Conservation (phyloP, 1,284 basidiomycete genomes). For the Lentinula novae-zelandiae region DNA sequence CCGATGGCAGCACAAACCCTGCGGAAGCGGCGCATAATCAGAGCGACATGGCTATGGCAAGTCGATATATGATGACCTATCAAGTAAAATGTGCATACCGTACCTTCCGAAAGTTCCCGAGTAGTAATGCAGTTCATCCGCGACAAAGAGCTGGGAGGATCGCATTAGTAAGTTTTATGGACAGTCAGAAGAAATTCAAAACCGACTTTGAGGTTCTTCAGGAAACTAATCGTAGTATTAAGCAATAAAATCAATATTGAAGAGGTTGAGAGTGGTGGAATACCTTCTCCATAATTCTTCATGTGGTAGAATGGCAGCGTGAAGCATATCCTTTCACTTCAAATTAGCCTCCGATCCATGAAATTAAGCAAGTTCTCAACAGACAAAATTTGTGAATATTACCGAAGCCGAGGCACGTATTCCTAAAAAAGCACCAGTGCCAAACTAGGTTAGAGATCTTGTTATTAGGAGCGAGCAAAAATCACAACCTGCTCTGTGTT, state of each 20-base stretch:
- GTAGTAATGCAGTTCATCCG: conserved; percentile 87
- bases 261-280: conserved; percentile 10
- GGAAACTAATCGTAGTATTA: conserved; percentile 42
- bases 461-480: background rate
- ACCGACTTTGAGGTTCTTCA: conserved; percentile 63
- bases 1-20: conserved; percentile 83
- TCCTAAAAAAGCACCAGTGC: conserved; percentile 29
- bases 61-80: background rate
- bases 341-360: background rate
- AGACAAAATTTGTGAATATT: conserved; percentile 76
- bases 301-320: conserved; percentile 80
- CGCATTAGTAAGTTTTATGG: no score
- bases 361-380: conserved; percentile 17
- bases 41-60: conserved; percentile 67
- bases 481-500: conserved; percentile 50
- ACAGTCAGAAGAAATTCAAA: background rate
- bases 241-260: background rate
- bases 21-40: conserved; percentile 72
- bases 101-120: conserved; percentile 70
- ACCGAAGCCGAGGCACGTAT: conserved; percentile 66
- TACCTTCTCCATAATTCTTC: conserved; percentile 83
- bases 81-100: conserved; percentile 33
- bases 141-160: conserved; percentile 56
- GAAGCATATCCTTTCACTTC: conserved; percentile 73
- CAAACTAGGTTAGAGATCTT: background rate